A percentile compares a stretch with the other conserved stretches of the same genome.
Evolutionary conservation across 2,329 filamentous ascomycete species (phyloP).

Genomic region (Proliferodiscus dingleyae): DNA sequence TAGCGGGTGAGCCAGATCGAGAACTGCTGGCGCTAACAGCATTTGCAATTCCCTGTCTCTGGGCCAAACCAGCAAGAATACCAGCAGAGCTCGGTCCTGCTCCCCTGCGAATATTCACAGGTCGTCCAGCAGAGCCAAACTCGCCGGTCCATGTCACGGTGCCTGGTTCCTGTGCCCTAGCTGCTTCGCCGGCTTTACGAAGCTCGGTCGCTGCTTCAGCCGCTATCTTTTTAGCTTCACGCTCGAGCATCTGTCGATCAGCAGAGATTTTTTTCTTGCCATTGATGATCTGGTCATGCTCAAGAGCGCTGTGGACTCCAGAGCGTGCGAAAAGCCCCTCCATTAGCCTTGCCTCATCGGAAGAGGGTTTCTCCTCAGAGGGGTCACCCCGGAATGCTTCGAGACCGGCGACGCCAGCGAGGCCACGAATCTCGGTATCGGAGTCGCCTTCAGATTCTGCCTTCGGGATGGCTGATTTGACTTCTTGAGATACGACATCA

Average conservation of each 20-base stretch:
- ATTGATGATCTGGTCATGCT: constrained; percentile 88
- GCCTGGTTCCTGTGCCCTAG: constrained; percentile 69
- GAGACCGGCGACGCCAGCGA: constrained; percentile 57
- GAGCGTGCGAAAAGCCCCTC: constrained; percentile 83
- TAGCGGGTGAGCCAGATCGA: constrained; percentile 43
- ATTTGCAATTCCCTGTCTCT: constrained; percentile 42
- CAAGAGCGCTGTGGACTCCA: constrained; percentile 82
- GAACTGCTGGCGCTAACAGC: constrained; percentile 40
- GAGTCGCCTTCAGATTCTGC: constrained; percentile 28
- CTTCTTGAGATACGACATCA: constrained; percentile 13
- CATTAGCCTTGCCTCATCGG: constrained; percentile 73
- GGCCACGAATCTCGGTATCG: constrained; percentile 43
- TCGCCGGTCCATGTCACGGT: constrained; percentile 93
- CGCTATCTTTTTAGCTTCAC: constrained; percentile 76
- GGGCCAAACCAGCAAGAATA: constrained; percentile 53
- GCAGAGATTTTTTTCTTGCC: constrained; percentile 67
- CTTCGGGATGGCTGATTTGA: neutral
- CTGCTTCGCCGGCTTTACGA: constrained; percentile 65
- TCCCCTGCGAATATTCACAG: constrained; percentile 42
- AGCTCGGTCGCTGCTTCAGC: constrained; percentile 73
- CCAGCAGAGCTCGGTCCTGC: constrained; percentile 49
- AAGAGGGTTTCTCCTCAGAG: constrained; percentile 36
- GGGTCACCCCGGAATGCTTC: constrained; percentile 56
- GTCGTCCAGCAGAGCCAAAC: constrained; percentile 70
- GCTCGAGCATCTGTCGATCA: constrained; percentile 72